Evolutionary conservation across 192 early-diverging fungal genomes (phyloP).

Genomic region (Coemansia sp.): DNA sequence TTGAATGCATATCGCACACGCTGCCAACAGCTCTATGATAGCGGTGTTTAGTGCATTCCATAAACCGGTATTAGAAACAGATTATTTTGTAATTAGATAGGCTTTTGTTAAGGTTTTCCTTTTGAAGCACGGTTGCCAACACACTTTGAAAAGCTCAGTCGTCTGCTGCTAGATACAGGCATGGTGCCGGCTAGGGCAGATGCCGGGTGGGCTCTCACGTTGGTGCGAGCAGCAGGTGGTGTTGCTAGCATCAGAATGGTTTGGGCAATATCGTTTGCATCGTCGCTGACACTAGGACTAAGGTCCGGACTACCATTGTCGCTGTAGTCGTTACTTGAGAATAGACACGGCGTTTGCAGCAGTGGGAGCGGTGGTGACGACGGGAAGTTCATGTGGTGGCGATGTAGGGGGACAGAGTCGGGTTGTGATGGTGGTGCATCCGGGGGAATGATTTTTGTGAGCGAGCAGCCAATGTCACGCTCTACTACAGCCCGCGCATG

Average conservation of each 20-base stretch:
- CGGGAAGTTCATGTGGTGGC: constrained; percentile 8
- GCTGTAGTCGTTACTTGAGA: neutral
- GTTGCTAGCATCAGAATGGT: constrained; percentile 45
- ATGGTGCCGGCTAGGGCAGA: constrained; percentile 10
- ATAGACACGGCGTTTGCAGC: neutral
- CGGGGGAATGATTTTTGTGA: neutral
- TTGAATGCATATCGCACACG: constrained; percentile 36
- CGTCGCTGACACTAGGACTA: constrained; percentile 9
- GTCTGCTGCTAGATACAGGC: constrained; percentile 12
- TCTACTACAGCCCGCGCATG: constrained; percentile 29
- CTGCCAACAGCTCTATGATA: constrained; percentile 30
- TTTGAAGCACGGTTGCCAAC: too few relatives aligned
- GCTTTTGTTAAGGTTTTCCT: too few relatives aligned
- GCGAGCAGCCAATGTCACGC: constrained; percentile 36
- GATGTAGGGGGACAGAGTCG: too few relatives aligned
- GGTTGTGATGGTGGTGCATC: neutral
- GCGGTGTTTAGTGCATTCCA: too few relatives aligned
- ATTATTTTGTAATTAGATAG: too few relatives aligned
- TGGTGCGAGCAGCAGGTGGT: constrained; percentile 28
- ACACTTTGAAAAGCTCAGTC: constrained; percentile 30
- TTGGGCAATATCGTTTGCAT: constrained; percentile 30
- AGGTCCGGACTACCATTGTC: neutral
- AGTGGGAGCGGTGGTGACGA: constrained; percentile 10
- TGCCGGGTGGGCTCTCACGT: neutral
- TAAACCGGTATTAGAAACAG: too few relatives aligned